Base-by-base conservation (phyloP, 768 basidiomycete genomes). In the Tylopilus balloui region DNA sequence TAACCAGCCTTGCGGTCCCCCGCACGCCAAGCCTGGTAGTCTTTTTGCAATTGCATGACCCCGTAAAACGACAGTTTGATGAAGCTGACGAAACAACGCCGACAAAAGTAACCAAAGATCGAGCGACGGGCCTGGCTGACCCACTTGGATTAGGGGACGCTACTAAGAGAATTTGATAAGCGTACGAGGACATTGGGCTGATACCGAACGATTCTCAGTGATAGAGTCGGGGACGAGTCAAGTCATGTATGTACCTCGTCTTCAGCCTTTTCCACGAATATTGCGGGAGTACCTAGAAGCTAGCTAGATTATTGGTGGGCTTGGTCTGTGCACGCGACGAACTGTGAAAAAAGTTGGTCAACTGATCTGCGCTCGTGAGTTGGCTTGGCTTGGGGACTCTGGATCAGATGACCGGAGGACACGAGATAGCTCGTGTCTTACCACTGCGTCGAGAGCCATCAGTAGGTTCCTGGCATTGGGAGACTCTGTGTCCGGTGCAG, bases 41-140 rank as follows among this genome's bases (percentile, higher is more conserved):
- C 83, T 41, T 70, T 66, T 55, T 81, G 80, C 29, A 92, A 73
- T 55, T 79, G 78, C 43, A 77, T 72, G n/a, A 86, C 73, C 11
- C 84, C 88, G 40, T 77, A 74, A 55, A 84, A 90, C 0, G 89
- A 87, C 3, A 92, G 71, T 61, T 91, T 91, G 57, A 78, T 61
- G 66, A 84, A 91, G 57, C 78, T 83, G 42, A 88, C 75, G 52
- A 77, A 83, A 61, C 86, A 89, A 34, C 90, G 77, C 40, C 89
- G 84, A 56, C 79, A 82, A 60, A 91, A 92, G 58, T 81, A 88
- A 3, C 88, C 91, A 63, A 91, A 87, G 19, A 88, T 68, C 3
- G 90, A 92, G 17, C 86, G 81, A 23, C 86, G 81, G 45, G 73
- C 74, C 89, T 91, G 45, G 28, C 29, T 31, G 39, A 42, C 37